Evolutionary conservation across 2,329 filamentous ascomycete genomes (phyloP).

Genomic region (Monosporascus ibericus): DNA sequence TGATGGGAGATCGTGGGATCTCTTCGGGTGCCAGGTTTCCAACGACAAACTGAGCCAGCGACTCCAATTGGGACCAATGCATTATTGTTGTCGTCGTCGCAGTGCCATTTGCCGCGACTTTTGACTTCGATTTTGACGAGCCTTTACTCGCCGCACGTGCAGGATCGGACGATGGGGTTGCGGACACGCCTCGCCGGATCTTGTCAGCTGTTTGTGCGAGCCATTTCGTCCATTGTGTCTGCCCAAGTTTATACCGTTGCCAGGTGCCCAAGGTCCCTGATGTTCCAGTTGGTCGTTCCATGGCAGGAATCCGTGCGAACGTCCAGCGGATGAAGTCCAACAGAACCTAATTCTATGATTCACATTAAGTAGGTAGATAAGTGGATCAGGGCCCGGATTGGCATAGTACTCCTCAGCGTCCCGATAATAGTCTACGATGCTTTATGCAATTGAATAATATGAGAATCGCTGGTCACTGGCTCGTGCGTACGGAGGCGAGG

Average conservation of each 20-base stretch:
- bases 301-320: neutral
- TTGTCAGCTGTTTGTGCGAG: constrained; percentile 10
- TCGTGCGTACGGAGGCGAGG: too few species aligned
- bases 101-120: neutral
- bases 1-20: constrained; percentile 17
- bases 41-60: constrained; percentile 14
- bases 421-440: too few species aligned
- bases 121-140: neutral
- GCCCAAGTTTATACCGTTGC: constrained; percentile 10
- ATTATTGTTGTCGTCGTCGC: neutral
- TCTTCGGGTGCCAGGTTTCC: constrained; percentile 15
- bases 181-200: neutral
- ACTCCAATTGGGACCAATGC: constrained; percentile 8
- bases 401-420: too few species aligned
- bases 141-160: neutral
- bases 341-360: too few species aligned
- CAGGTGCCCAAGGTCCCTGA: constrained; percentile 9
- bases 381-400: too few species aligned
- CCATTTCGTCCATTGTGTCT: constrained; percentile 10
- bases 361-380: too few species aligned
- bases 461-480: too few species aligned
- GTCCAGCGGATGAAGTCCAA: too few species aligned
- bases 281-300: neutral
- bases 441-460: too few species aligned
- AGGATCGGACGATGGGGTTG: neutral